Base-by-base conservation (phyloP, 73 alveolate species). In the Paramecium caudatum region DNA sequence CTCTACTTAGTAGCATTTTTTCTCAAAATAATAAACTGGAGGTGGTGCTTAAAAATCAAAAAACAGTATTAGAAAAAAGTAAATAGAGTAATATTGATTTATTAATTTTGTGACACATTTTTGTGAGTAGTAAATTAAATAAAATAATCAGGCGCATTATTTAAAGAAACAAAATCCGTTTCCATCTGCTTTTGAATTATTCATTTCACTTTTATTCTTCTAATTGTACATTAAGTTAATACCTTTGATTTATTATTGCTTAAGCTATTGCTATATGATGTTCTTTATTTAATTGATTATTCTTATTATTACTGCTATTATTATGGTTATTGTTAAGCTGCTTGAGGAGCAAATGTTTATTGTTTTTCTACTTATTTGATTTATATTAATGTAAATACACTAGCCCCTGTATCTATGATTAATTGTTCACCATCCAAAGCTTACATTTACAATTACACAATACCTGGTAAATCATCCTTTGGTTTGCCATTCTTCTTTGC, bases 401-500 rank as follows among this genome's bases (percentile, higher is more conserved):
- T 32, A 25, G 84, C 84, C 25, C 84, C 84, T 12, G 84, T 68
- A 34, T 68, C 84, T 32, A 68, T 68, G n/a, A 68, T 27, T 16
- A 25, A 32, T 10, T 68, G 16, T 37, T 68, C 84, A 32, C 19
- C 5, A 68, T 68, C 84, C 50, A 68, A 68, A 8, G 47, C 84
- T 68, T 10, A 3, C 6, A 25, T 34, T 19, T 32, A 34, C 12
- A 9, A 5, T 32, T 37, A 8, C 1, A 33, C 12, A 34, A 10
- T 68, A 68, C 84, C 47, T 27, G 84, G 84, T 34, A 68, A 68
- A 32, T 68, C 84, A 37, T 68, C 84, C 15, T 68, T 68, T 32
- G 84, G 84, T 33, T 68, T 68, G 2, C 84, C 84, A 68, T 68
- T 68, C 33, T 68, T 68, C 15, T 68, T 68, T 13, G 84, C 84